Evolutionary conservation across 768 basidiomycete species (phyloP), one percentile per base, ranked within the genome.

Genomic region (Naematelia aurantialba): DNA sequence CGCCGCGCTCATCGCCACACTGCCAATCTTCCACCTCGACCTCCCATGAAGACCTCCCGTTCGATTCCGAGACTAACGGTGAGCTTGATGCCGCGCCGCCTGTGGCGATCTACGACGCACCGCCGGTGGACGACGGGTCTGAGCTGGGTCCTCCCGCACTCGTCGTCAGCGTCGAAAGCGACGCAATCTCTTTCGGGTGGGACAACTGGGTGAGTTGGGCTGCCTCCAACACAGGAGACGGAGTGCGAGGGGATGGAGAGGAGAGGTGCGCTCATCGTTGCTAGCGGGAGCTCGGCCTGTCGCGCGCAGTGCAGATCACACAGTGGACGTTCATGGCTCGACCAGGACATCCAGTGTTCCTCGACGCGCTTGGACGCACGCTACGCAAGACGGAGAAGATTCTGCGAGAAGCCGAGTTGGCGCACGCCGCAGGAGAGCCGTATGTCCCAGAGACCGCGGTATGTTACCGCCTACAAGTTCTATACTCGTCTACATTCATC

Each of bases 301-400:
- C 56, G 34, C 54, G 69, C 27, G 67, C 66, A 11, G 66, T 66
- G 2, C 69, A 71, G 49, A 68, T 71, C 22, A 64, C 63, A 2
- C 69, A 71, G 52, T 71, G 69, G 69, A 66, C 69, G 13, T 62
- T 71, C 25, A 66, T 71, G 69, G 66, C 62, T 50, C 49, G 63
- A 61, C 63, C 58, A 46, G 57, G 55, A 25, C 69, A 71, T 55
- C 69, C 69, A 10, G 66, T 71, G 2, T 66, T 71, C 45, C 58
- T 71, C 13, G 69, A 71, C 53, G 63, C 60, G 1, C 46, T 71
- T 21, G 67, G 69, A 1, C 54, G 65, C 14, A 61, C 65, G 0
- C 30, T 71, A 13, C 57, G 56, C 22, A 68, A 65, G 48, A 64
- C 69, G 0, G 62, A 66, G 46, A 60, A 66, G 30, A 58, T 64